Conservation (phyloP, 2,329 filamentous ascomycete genomes). For the Alternaria brassicicola region DNA sequence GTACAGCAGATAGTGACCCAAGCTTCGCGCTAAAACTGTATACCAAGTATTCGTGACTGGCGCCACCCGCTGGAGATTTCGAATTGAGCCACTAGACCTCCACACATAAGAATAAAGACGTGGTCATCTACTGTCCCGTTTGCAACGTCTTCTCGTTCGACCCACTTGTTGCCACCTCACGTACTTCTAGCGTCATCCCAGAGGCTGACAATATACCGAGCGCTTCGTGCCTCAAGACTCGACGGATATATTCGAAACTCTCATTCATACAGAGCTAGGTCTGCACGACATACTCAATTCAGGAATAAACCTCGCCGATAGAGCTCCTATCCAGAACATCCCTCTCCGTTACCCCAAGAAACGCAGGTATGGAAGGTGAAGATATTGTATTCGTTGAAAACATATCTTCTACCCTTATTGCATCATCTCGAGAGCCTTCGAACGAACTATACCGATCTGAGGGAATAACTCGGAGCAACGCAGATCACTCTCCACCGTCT, state of each 20-base stretch:
- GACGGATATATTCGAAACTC: not conserved
- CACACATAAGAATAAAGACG: no score
- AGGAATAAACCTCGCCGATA: accelerated
- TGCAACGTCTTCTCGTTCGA: no score
- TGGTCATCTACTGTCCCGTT: no score
- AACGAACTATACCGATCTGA: not conserved
- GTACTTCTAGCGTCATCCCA: no score
- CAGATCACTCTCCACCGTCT: not conserved
- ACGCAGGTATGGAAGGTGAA: constrained; percentile 8
- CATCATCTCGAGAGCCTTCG: constrained; percentile 3
- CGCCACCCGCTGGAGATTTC: no score
- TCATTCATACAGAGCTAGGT: not conserved
- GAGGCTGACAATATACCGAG: no score
- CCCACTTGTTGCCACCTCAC: no score
- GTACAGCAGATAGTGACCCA: no score
- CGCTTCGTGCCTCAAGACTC: not conserved
- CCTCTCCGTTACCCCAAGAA: not conserved
- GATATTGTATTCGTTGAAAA: constrained; percentile 22
- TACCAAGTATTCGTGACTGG: no score
- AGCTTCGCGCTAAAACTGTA: no score
- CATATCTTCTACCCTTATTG: constrained; percentile 17
- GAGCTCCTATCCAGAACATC: not conserved
- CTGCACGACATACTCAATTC: not conserved
- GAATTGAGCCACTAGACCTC: no score
- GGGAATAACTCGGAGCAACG: not conserved